A percentile compares a stretch with the other conserved stretches of the same genome.
These are phyloP conservation scores for Chaetomium tenue DNA, from an alignment of 495 filamentous ascomycete genomes.

Conservation along the genomic window DNA sequence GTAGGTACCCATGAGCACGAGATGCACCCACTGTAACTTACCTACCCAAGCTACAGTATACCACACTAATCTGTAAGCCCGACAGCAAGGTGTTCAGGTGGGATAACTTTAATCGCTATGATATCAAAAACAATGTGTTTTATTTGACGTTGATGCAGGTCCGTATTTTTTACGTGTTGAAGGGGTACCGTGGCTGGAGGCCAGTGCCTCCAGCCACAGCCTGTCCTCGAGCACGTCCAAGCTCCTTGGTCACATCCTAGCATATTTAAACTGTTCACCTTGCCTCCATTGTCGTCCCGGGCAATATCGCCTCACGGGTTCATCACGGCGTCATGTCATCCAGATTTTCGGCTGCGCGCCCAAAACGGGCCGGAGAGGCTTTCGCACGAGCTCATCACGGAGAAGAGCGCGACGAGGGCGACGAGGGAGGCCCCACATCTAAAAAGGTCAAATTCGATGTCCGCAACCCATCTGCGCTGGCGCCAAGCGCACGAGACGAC, in stretches of 20 bases:
- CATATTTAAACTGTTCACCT: not conserved
- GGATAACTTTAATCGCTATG: too few relatives aligned
- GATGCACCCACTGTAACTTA: too few relatives aligned
- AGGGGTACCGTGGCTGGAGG: too few relatives aligned
- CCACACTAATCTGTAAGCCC: too few relatives aligned
- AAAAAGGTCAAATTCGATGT: conserved; percentile 95
- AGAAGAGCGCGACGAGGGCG: conserved; percentile 51
- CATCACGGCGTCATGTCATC: conserved; percentile 54
- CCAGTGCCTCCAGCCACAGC: too few relatives aligned
- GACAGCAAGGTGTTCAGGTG: too few relatives aligned
- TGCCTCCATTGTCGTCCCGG: not conserved
- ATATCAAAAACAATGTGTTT: too few relatives aligned
- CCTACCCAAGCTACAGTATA: too few relatives aligned
- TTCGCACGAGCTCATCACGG: conserved; percentile 70
- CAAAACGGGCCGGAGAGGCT: conserved; percentile 78
- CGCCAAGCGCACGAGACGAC: conserved; percentile 70
- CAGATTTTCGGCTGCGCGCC: conserved; percentile 63
- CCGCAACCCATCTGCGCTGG: conserved; percentile 88
- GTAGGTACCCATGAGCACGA: too few relatives aligned
- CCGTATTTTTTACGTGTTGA: too few relatives aligned
- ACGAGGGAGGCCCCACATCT: conserved; percentile 39
- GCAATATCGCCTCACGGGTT: not conserved
- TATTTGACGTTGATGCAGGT: too few relatives aligned
- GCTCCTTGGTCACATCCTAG: conserved; percentile 1
- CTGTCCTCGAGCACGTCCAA: too few relatives aligned